phyloP scores from a whole-genome alignment of 2,329 filamentous ascomycete genomes.

The Alternaria arborescens region DNA sequence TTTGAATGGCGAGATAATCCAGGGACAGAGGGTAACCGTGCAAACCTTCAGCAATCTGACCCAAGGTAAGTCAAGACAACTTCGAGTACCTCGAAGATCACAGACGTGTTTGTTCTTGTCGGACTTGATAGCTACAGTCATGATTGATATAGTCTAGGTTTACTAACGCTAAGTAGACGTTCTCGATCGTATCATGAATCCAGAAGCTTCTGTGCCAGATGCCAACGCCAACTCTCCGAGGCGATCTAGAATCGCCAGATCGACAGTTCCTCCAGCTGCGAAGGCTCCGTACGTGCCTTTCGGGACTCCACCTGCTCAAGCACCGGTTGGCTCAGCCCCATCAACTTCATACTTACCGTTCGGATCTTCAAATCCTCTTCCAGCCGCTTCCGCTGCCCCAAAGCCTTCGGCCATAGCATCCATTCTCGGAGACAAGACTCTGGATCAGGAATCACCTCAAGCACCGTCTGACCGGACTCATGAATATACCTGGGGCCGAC shows the following conservation, averaged over 20 bases:
- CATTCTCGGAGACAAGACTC: background rate
- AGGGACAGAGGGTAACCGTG: background rate
- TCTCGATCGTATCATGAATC: background rate
- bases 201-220: background rate
- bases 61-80: background rate
- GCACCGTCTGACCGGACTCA: background rate
- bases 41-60: background rate
- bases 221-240: background rate
- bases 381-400: background rate
- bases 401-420: background rate
- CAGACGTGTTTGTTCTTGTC: background rate
- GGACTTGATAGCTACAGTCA: background rate
- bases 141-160: background rate
- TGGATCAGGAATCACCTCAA: background rate
- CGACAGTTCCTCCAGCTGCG: background rate
- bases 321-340: background rate
- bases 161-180: background rate
- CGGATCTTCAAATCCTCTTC: background rate
- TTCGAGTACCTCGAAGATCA: background rate
- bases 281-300: background rate
- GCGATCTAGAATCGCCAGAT: background rate
- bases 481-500: background rate
- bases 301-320: background rate
- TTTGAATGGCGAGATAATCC: background rate
- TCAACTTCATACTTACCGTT: background rate